These are phyloP conservation scores for Tetraselmis striata DNA, from an alignment of 139 green algal species.

Conservation along the genomic window DNA sequence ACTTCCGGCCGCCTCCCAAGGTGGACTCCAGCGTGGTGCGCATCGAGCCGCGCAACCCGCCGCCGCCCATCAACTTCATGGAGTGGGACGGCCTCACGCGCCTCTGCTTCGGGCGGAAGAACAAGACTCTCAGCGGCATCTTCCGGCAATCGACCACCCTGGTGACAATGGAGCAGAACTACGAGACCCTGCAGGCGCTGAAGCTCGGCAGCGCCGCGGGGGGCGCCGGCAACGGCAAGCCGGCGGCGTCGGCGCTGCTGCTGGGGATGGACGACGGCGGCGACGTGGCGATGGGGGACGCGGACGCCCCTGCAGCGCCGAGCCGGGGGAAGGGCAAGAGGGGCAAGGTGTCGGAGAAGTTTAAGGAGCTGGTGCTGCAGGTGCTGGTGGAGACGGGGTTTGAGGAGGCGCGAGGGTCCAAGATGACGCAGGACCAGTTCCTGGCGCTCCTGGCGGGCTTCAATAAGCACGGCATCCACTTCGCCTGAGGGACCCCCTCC, in stretches of 20 bases:
- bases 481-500: too few relatives aligned
- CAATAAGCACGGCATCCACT: slow-evolving; percentile 90
- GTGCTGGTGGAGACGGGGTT: slow-evolving; percentile 63
- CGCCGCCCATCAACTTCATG: slow-evolving; percentile 88
- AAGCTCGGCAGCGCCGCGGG: slow-evolving; percentile 15
- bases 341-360: slow-evolving; percentile 14
- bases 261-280: slow-evolving; percentile 23
- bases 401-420: slow-evolving; percentile 70
- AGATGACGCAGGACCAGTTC: slow-evolving; percentile 95
- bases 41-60: slow-evolving; percentile 92
- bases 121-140: slow-evolving; percentile 93
- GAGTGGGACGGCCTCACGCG: slow-evolving; percentile 95
- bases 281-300: slow-evolving; percentile 23
- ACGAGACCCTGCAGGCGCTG: slow-evolving; percentile 45
- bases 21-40: slow-evolving; percentile 95
- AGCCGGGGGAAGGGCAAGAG: slow-evolving; percentile 37
- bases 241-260: slow-evolving; percentile 15
- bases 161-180: slow-evolving; percentile 70
- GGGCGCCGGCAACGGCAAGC: slow-evolving; percentile 7
- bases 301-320: neutral
- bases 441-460: slow-evolving; percentile 84
- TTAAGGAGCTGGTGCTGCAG: slow-evolving; percentile 36
- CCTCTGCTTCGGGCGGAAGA: slow-evolving; percentile 84
- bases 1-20: slow-evolving; percentile 87
- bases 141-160: slow-evolving; percentile 70